Evolutionary conservation across 2,329 filamentous ascomycete species (phyloP).

Genomic region (Eutypa lata): DNA sequence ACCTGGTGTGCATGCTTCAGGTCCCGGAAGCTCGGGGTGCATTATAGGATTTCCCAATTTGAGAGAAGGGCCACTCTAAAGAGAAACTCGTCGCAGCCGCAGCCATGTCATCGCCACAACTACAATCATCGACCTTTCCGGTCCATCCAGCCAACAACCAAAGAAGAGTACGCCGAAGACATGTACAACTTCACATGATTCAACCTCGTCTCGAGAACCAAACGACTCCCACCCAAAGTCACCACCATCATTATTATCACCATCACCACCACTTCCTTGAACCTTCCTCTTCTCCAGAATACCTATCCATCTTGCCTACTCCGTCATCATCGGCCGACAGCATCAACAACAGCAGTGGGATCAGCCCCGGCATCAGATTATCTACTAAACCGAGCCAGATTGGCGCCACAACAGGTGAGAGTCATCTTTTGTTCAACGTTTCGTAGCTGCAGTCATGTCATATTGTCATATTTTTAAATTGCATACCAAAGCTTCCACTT

Average conservation of each 20-base stretch:
- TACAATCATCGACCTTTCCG: neutral
- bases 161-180: neutral
- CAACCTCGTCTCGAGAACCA: neutral
- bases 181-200: neutral
- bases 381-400: neutral
- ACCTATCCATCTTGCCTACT: neutral
- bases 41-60: neutral
- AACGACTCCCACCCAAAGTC: neutral
- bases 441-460: neutral
- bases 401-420: neutral
- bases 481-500: neutral
- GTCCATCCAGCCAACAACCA: neutral
- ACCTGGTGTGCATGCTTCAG: neutral
- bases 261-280: neutral
- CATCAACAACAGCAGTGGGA: neutral
- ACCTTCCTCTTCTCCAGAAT: neutral
- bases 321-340: neutral
- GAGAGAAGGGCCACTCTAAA: neutral
- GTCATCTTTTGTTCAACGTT: neutral
- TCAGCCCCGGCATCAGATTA: neutral
- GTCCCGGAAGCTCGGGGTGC: neutral
- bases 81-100: neutral
- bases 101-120: neutral
- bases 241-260: neutral
- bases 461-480: neutral